Conservation (phyloP, 2,329 filamentous ascomycete species). For the Bisporella sp. region DNA sequence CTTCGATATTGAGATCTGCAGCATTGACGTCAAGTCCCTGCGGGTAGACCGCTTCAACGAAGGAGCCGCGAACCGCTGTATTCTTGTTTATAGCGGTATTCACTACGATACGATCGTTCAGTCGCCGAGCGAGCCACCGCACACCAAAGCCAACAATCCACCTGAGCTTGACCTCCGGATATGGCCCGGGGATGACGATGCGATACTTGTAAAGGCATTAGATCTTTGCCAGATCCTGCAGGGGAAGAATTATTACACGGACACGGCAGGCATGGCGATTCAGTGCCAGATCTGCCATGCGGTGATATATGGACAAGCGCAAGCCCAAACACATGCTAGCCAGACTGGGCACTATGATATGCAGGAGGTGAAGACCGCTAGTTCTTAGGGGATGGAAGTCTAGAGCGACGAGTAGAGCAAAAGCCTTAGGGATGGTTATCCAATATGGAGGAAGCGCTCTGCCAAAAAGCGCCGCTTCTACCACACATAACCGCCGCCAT, state of each 20-base stretch:
- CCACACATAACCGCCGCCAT: no score
- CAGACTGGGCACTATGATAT: slow-evolving; percentile 54
- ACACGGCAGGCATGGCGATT: slow-evolving; percentile 73
- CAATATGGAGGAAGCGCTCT: no score
- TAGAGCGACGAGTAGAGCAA: no score
- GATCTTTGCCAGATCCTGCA: slow-evolving; percentile 60
- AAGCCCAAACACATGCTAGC: slow-evolving; percentile 54
- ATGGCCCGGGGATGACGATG: slow-evolving; percentile 48
- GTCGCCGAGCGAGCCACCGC: slow-evolving; percentile 52
- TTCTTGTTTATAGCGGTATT: slow-evolving; percentile 85
- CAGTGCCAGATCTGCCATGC: slow-evolving; percentile 69
- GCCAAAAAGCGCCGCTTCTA: no score
- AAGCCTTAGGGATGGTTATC: no score
- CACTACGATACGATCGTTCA: slow-evolving; percentile 90
- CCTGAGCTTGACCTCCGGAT: slow-evolving; percentile 67
- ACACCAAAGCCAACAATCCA: slow-evolving; percentile 48
- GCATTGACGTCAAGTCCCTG: slow-evolving; percentile 68
- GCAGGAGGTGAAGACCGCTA: slow-evolving; percentile 35
- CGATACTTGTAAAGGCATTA: slow-evolving; percentile 63
- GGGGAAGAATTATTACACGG: slow-evolving; percentile 77
- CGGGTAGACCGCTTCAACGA: slow-evolving; percentile 74
- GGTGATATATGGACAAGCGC: slow-evolving; percentile 59
- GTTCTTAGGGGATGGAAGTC: no score
- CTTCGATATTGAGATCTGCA: slow-evolving; percentile 79
- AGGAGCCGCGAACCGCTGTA: slow-evolving; percentile 55